Evolutionary conservation across 2,329 filamentous ascomycete species (phyloP), one percentile per base, ranked within the genome.

Genomic region (Fusarium verticillioides): DNA sequence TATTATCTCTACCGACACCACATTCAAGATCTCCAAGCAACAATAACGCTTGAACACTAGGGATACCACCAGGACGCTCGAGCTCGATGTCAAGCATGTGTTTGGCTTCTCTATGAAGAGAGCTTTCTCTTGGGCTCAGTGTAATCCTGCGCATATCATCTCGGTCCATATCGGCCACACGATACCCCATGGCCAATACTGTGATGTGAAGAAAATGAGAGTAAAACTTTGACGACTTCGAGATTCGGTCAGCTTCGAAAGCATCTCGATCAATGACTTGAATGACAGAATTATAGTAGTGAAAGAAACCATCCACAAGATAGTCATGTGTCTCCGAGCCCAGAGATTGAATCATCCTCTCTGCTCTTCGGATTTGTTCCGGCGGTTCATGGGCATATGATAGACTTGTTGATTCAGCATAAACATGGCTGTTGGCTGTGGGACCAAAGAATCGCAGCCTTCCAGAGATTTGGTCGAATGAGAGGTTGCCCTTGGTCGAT

Each of bases 21-120:
- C 85, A 88, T 72, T 89, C 87, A 10, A 88, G 78, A 66, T 89
- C 87, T 9, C 87, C 85, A 7, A 89, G 80, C 7, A 89, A 76
- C 21, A 89, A 77, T 19, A 89, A 79, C 0, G 85, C 87, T 60
- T 87, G 86, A 4, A 89, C 85, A 28, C 84, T 86, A 9, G 87
- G 84, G 36, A 89, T 85, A 0, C 87, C 86, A 18, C 86, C 86
- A 2, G 86, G 85, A 9, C 84, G 79, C 74, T 89, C 87, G 40
- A 89, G 78, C 74, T 88, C 87, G 62, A 83, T 82, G 65, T 88
- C 86, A 26, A 88, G 79, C 85, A 89, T 86, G 52, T 85, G 84
- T 75, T 88, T 88, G 56, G 87, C 86, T 75, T 88, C 87, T 36
- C 85, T 78, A 66, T 89, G 87, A 26, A 89, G 78, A 0, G 84